Evolutionary conservation across 352 stramenopile species (phyloP), one percentile per base, ranked within the genome.

Genomic region (Pythium oligandrum): DNA sequence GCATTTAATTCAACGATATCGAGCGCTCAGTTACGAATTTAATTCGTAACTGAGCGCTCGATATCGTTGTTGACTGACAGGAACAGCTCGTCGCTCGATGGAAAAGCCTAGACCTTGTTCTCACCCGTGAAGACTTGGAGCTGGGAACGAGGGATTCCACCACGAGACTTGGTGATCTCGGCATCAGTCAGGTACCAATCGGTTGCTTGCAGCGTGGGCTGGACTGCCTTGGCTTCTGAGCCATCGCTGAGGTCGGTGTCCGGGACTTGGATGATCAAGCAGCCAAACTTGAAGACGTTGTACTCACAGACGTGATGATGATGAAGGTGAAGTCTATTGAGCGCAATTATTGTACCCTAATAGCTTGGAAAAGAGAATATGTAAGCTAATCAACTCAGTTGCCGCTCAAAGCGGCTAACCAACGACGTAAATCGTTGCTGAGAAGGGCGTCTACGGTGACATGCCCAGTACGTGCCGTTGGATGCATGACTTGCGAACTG

Each of bases 151-250:
- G 62, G 40, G 43, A 78, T 53, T 42, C 73, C 78, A 9, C 66
- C 62, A 31, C 75, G 71, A 3, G 75, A 68, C 0, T 35, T 62
- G n/a, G 61, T 57, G 58, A 88, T 71, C 57, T 85, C 75, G 3
- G 68, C 66, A 5, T 70, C 63, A 0, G 68, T 79, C 3, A 88
- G 61, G 55, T 85, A 88, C 78, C 78, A 88, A 4, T 61, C 57
- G 4, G 52, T 48, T 9, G 72, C 56, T 30, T 77, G 60, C 30
- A 83, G 54, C 17, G 62, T 17, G 31, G 74, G 75, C 51, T 87
- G 77, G 7, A 59, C 50, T 4, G 53, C 38, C 40, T 52, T 26
- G 36, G 67, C 38, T 11, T 66, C 49, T 3, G 61, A 65, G 45
- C 57, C 66, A 49, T 78, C 53, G 10, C 52, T 59, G 40, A 61